Base-by-base conservation (phyloP, 805 yeast genomes). In the Nakazawaea wyomingensis region DNA sequence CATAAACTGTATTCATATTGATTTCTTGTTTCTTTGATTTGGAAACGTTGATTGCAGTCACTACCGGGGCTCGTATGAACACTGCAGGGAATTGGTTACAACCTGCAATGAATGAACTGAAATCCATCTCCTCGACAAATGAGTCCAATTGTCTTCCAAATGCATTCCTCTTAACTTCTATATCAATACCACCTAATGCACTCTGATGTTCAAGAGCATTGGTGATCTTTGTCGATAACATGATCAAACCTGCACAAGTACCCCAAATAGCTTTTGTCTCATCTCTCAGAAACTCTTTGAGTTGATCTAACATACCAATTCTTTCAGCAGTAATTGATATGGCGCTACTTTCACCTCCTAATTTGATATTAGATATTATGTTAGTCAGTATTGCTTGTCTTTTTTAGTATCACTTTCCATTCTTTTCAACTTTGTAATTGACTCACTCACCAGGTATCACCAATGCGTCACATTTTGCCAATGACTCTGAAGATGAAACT, bases 171-270 rank as follows among this genome's bases (percentile, higher is more conserved):
- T 72, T 70, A 18, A 84, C 86, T 27, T 69, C 66, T 4, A 85
- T 76, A 50, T 78, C 76, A 53, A 85, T 60, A 1, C 83, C 85
- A 1, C 87, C 85, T 33, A 85, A 62, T 3, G 79, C 57, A 44
- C 72, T 63, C 49, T 84, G 83, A 18, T 74, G 71, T 1, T 66
- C 68, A 37, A 70, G 69, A 17, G 78, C 82, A 53, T 76, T 72
- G 13, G 69, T 62, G 29, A 81, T 65, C 37, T 69, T 66, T 43
- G 71, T 66, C 6, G 89, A 72, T 19, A 85, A 64, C 49, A 84
- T 69, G 40, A 85, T 85, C 51, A 85, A 64, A 2, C 95, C 95
- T 3, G 95, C 95, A 60, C 95, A 85, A 1, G 95, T 85, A 0
- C 95, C 95, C 95, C 95, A 85, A 10, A 78, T 72, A 1, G 85